Evolutionary conservation across 768 basidiomycete species (phyloP), one percentile per base, ranked within the genome.

Genomic region (Hysterangium stoloniferum): DNA sequence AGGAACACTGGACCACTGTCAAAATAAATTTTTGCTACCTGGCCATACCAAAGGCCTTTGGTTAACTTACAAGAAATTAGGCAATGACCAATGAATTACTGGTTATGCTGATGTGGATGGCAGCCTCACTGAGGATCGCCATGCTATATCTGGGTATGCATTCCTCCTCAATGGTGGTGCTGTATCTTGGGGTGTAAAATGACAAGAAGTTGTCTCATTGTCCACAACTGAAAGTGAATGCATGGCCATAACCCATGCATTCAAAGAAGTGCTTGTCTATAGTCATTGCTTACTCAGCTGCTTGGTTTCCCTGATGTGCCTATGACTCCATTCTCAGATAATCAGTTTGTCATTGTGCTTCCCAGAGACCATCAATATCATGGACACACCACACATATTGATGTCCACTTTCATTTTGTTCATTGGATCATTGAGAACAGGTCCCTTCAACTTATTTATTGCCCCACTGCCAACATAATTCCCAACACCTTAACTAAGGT

Each of bases 401-500:
- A n/a, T n/a, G n/a, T n/a, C n/a, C n/a, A n/a, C n/a, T n/a, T n/a
- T n/a, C n/a, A n/a, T n/a, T n/a, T n/a, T n/a, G n/a, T n/a, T n/a
- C 44, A 52, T 8, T 53, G 70, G 24, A 56, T 64, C 17, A 49
- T 65, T 20, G 42, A 54, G 1, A 55, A 62, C 12, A 54, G 54
- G 6, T 49, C 52, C 1, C 49, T 72, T 24, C 25, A 40, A 1
- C 45, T 68, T n/a, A n/a, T n/a, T n/a, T n/a, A n/a, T n/a, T n/a
- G n/a, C n/a, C n/a, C n/a, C n/a, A n/a, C n/a, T n/a, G n/a, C n/a
- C n/a, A 57, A 68, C 27, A 71, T 67, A 52, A 37, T 60, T 8
- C 67, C 71, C 1, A 71, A 74, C 56, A 58, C 68, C 11, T 64
- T 75, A 43, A 74, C 70, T 0, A 73, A 74, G 53, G 48, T 60